Evolutionary conservation across 1,284 basidiomycete species (phyloP).

Genomic region (Sporisorium exsertum): DNA sequence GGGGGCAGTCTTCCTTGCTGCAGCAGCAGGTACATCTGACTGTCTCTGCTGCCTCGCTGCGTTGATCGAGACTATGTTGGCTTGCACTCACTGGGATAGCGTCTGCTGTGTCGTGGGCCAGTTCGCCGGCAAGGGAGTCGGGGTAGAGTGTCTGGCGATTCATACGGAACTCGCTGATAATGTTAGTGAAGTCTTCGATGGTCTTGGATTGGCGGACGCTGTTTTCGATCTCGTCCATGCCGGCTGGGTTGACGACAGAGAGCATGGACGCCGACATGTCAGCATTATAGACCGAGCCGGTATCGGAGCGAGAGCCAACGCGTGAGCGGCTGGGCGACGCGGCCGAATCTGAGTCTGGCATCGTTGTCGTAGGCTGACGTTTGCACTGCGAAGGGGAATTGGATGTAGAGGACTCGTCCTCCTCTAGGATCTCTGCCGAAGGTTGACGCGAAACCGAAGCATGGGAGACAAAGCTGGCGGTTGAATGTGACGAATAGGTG

Average conservation of each 20-base stretch:
- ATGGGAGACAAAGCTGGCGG: constrained; percentile 43
- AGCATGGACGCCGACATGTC: constrained; percentile 46
- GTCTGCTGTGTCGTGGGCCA: constrained; percentile 6
- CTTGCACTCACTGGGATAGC: constrained; percentile 22
- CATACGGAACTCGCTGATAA: constrained; percentile 63
- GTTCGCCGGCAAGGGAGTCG: constrained; percentile 31
- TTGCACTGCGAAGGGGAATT: constrained; percentile 4
- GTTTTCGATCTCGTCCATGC: constrained; percentile 56
- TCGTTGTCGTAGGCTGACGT: not conserved
- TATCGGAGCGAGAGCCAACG: constrained; percentile 29
- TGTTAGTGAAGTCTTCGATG: constrained; percentile 65
- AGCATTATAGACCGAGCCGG: constrained; percentile 31
- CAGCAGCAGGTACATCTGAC: constrained; percentile 61
- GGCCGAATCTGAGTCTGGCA: constrained; percentile 10
- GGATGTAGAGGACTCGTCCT: constrained; percentile 21
- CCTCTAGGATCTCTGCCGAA: constrained; percentile 40
- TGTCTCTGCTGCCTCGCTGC: constrained; percentile 30
- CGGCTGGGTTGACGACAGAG: constrained; percentile 32
- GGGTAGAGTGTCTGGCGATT: constrained; percentile 48
- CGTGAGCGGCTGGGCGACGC: constrained; percentile 33
- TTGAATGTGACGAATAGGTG: constrained; percentile 38
- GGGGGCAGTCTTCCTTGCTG: constrained; percentile 55
- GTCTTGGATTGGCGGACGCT: constrained; percentile 56
- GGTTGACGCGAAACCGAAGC: constrained; percentile 29
- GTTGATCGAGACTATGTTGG: constrained; percentile 37